phyloP scores from a whole-genome alignment of 257 asterid genomes.

The Solanum peruvianum region DNA sequence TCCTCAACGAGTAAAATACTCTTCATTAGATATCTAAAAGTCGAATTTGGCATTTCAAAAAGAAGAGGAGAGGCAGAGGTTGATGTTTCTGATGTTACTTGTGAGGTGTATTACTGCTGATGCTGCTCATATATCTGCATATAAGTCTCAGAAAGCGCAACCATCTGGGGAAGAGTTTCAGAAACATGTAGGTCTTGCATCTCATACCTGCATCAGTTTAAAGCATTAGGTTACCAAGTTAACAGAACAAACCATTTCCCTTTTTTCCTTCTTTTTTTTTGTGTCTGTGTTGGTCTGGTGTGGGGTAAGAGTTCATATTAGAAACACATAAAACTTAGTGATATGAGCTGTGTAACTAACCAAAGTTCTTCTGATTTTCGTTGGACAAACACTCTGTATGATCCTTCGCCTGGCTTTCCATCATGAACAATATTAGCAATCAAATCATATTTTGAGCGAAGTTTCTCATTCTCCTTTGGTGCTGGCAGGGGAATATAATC shows the following conservation, averaged over 20 bases:
- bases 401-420: constrained; percentile 75
- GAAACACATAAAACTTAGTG: neutral
- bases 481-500: constrained; percentile 79
- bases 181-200: constrained; percentile 96
- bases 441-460: constrained; percentile 79
- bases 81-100: neutral
- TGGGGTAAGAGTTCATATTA: neutral
- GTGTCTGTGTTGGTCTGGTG: neutral
- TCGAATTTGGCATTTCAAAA: neutral
- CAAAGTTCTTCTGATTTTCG: constrained; percentile 90
- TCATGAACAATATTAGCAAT: constrained; percentile 69
- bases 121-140: constrained; percentile 98
- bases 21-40: neutral
- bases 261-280: neutral
- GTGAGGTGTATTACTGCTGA: constrained; percentile 15
- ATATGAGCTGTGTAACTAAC: constrained; percentile 21
- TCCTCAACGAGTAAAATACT: neutral
- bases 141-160: constrained; percentile 84
- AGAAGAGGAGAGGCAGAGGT: neutral
- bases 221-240: neutral
- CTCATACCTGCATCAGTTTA: constrained; percentile 58
- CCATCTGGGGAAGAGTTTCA: constrained; percentile 93
- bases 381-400: constrained; percentile 91
- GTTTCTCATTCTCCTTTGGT: constrained; percentile 41
- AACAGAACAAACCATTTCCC: neutral